Evolutionary conservation across 148 eudicot species (phyloP).

Genomic region (Silene latifolia): DNA sequence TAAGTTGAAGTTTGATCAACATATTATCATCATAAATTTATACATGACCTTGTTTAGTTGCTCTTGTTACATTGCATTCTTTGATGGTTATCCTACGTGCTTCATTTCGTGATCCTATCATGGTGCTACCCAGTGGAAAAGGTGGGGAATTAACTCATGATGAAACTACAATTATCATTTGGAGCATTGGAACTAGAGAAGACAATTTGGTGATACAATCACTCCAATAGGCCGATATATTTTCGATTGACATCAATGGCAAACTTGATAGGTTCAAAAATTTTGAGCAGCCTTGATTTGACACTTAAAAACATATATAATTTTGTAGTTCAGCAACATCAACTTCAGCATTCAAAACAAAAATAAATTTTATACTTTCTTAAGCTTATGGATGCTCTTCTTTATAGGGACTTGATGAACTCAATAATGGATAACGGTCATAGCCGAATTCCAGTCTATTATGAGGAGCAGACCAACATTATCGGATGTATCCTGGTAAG

Average conservation of each 20-base stretch:
- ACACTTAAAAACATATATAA: background rate
- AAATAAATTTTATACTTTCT: background rate
- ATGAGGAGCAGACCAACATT: conserved; percentile 77
- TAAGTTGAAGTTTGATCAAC: background rate
- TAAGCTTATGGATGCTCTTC: background rate
- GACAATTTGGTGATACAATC: conserved; percentile 84
- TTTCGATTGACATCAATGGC: conserved; percentile 71
- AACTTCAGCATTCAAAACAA: background rate
- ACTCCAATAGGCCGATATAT: conserved; percentile 73
- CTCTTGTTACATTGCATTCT: background rate
- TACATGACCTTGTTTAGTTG: background rate
- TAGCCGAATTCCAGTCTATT: conserved; percentile 82
- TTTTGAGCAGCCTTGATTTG: background rate
- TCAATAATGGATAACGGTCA: conserved; percentile 78
- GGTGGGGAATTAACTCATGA: conserved; percentile 94
- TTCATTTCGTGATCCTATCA: background rate
- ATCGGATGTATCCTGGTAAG: conserved; percentile 79
- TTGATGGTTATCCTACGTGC: background rate
- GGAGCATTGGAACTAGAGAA: conserved; percentile 86
- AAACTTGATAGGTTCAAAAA: conserved; percentile 68
- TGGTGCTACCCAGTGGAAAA: conserved; percentile 57
- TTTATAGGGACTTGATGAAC: conserved; percentile 59
- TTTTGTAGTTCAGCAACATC: background rate
- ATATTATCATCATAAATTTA: background rate
- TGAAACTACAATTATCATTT: conserved; percentile 91